These are phyloP conservation scores for Phytophthora megakarya DNA, from an alignment of 352 stramenopile genomes.

Conservation along the genomic window DNA sequence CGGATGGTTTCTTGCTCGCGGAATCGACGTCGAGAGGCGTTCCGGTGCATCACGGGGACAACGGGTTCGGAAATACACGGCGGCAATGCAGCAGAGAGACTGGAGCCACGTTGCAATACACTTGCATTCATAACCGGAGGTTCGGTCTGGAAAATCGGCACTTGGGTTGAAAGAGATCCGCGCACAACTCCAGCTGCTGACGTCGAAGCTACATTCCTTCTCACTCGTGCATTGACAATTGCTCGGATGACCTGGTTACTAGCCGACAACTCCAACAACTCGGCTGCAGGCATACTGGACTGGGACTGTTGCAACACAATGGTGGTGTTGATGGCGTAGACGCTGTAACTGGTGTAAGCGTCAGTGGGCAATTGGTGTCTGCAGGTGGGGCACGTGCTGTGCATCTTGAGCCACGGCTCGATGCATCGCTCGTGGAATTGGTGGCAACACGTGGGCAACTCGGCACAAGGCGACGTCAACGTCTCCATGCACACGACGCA, in stretches of 20 bases:
- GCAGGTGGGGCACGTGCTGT: conserved; percentile 86
- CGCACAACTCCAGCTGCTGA: conserved; percentile 12
- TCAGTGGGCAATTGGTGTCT: conserved; percentile 82
- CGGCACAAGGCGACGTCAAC: conserved; percentile 54
- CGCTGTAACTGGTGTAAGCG: conserved; percentile 84
- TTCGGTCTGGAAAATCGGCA: conserved; percentile 60
- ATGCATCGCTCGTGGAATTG: conserved; percentile 84
- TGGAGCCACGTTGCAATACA: conserved; percentile 62
- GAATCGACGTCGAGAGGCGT: conserved; percentile 64
- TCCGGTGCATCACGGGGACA: conserved; percentile 72
- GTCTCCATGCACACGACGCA: conserved; percentile 89
- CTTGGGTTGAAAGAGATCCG: conserved; percentile 38
- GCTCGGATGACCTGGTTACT: conserved; percentile 89
- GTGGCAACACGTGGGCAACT: conserved; percentile 76
- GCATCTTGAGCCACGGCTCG: conserved; percentile 87
- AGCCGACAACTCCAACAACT: conserved; percentile 79
- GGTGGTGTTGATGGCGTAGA: conserved; percentile 91
- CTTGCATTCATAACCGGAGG: conserved; percentile 81
- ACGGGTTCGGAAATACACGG: conserved; percentile 69
- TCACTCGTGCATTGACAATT: conserved; percentile 84
- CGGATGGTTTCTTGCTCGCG: conserved; percentile 49
- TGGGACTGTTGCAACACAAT: conserved; percentile 89
- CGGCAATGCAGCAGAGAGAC: conserved; percentile 44
- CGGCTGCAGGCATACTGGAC: conserved; percentile 69
- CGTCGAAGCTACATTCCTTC: conserved; percentile 46